Evolutionary conservation across 164 flowering plant species (phyloP).

Genomic region (Liquidambar formosana): DNA sequence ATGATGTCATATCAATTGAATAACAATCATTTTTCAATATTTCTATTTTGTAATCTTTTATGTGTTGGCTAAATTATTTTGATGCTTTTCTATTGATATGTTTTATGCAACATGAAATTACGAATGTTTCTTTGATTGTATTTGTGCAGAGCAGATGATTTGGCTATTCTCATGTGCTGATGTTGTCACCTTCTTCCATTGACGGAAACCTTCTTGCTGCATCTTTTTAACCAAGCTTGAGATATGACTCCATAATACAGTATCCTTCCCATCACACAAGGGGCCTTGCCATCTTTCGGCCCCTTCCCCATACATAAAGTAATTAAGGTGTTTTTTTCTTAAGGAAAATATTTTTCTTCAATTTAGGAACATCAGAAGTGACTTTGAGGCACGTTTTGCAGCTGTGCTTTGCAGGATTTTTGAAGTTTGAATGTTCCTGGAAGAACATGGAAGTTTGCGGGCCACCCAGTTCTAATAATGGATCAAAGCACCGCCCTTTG

Average conservation of each 20-base stretch:
- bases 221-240: background rate
- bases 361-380: background rate
- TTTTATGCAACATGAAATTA: too few species aligned
- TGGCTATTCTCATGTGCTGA: background rate
- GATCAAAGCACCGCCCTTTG: constrained; percentile 44
- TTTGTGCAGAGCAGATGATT: background rate
- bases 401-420: background rate
- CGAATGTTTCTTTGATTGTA: background rate
- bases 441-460: constrained; percentile 36
- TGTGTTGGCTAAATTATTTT: too few species aligned
- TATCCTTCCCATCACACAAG: background rate
- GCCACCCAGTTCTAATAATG: constrained; percentile 28
- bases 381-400: constrained; percentile 6
- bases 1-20: too few species aligned
- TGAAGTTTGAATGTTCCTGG: constrained; percentile 2
- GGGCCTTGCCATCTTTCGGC: background rate
- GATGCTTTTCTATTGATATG: too few species aligned
- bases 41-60: too few species aligned
- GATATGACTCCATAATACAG: background rate
- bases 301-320: too few species aligned
- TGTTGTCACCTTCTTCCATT: background rate
- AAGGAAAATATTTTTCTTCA: background rate
- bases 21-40: too few species aligned
- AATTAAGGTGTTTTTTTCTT: background rate
- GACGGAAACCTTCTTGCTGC: background rate